Evolutionary conservation across 208 protist species (phyloP).

Genomic region (Trichomonas vaginalis): DNA sequence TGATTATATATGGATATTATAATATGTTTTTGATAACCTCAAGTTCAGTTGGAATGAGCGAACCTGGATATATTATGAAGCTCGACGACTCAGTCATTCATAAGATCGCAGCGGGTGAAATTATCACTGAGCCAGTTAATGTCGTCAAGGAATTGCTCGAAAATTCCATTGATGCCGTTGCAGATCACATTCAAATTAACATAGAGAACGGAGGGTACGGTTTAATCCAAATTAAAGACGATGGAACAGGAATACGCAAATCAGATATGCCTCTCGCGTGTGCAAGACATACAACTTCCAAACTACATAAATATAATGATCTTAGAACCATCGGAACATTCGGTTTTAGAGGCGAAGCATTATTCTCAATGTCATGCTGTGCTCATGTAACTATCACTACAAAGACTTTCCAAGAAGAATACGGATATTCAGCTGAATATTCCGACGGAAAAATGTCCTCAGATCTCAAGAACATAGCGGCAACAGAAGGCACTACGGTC

Average conservation of each 20-base stretch:
- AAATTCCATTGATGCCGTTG: slow-evolving; percentile 52
- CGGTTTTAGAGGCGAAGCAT: slow-evolving; percentile 88
- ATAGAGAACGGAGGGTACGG: slow-evolving; percentile 22
- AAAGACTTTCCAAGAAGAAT: neutral
- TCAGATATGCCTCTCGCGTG: neutral
- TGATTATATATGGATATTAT: too few species aligned
- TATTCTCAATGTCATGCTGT: slow-evolving; percentile 57
- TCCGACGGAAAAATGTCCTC: neutral
- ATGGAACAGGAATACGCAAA: neutral
- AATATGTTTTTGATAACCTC: too few species aligned
- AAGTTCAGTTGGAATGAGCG: too few species aligned
- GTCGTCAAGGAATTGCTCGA: slow-evolving; percentile 58
- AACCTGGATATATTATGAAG: neutral
- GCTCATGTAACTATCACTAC: neutral
- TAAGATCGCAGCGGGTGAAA: slow-evolving; percentile 51
- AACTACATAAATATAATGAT: slow-evolving; percentile 52
- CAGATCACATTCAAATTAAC: slow-evolving; percentile 39
- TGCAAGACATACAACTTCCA: slow-evolving; percentile 49
- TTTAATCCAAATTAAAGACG: neutral
- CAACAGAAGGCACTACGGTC: neutral
- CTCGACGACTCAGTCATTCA: slow-evolving; percentile 32
- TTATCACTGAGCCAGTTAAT: slow-evolving; percentile 45
- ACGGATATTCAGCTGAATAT: neutral
- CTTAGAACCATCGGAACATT: slow-evolving; percentile 51
- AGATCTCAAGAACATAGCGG: neutral